phyloP scores from a whole-genome alignment of 257 asterid genomes.

The Osmanthus fragrans region DNA sequence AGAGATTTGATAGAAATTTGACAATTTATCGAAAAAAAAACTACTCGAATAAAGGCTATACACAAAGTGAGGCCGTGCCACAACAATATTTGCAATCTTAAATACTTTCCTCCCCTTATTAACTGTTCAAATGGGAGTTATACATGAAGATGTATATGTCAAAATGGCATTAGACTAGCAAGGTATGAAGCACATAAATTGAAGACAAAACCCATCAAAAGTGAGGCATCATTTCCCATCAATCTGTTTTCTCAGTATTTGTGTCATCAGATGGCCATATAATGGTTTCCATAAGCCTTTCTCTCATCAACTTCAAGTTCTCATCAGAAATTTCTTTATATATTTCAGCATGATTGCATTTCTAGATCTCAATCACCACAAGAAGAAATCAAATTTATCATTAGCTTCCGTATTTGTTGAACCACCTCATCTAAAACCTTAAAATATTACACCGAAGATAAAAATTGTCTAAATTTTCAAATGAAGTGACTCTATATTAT shows the following conservation, averaged over 20 bases:
- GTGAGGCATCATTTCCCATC: slow-evolving; percentile 1
- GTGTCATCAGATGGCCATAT: slow-evolving; percentile 61
- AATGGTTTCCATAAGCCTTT: slow-evolving; percentile 58
- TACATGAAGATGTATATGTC: neutral
- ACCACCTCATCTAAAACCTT: neutral
- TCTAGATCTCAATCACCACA: slow-evolving; percentile 32
- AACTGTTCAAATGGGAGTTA: too few relatives aligned
- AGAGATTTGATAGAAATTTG: neutral
- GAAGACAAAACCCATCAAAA: neutral
- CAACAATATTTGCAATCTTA: too few relatives aligned
- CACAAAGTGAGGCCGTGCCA: too few relatives aligned
- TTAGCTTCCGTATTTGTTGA: neutral
- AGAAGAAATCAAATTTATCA: neutral
- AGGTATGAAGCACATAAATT: too few relatives aligned
- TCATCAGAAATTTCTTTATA: slow-evolving; percentile 57
- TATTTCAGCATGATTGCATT: slow-evolving; percentile 57
- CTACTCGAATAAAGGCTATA: too few relatives aligned
- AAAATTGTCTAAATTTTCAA: neutral
- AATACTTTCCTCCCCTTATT: too few relatives aligned
- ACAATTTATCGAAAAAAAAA: neutral
- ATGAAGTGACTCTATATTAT: neutral
- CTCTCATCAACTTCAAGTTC: slow-evolving; percentile 68
- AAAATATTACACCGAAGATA: neutral
- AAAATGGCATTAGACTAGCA: too few relatives aligned
- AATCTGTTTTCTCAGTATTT: slow-evolving; percentile 31